Percentiles rank a stretch among this genome's conserved stretches.
Evolutionary conservation across 23 red algal genomes (phyloP).

Genomic region (Cyanidium caldarium): DNA sequence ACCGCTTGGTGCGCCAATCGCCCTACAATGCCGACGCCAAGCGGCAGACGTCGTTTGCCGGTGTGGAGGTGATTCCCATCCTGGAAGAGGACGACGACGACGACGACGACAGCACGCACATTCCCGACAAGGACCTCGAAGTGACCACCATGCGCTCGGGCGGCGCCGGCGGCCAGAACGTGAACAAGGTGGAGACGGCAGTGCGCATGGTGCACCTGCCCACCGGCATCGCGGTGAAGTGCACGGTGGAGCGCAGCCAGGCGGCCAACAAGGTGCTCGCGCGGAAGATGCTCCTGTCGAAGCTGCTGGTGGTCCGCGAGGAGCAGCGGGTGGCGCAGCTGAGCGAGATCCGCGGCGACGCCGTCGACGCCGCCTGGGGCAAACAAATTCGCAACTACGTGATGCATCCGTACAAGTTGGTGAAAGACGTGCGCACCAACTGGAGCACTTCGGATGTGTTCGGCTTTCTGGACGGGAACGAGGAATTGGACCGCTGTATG

Average conservation of each 20-base stretch:
- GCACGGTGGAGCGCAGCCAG: slow-evolving; percentile 69
- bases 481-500: slow-evolving; percentile 2
- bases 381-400: slow-evolving; percentile 96
- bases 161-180: slow-evolving; percentile 76
- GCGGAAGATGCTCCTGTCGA: slow-evolving; percentile 51
- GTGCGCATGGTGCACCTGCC: slow-evolving; percentile 88
- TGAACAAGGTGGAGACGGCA: slow-evolving; percentile 99
- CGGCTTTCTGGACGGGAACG: slow-evolving; percentile 52
- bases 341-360: slow-evolving; percentile 70
- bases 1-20: slow-evolving; percentile 77
- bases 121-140: slow-evolving; percentile 55
- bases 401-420: slow-evolving; percentile 89
- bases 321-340: slow-evolving; percentile 67
- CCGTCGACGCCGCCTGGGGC: slow-evolving; percentile 79
- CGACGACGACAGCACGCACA: slow-evolving; percentile 10
- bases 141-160: slow-evolving; percentile 76
- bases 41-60: slow-evolving; percentile 94
- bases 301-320: slow-evolving; percentile 55
- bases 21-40: slow-evolving; percentile 89
- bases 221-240: slow-evolving; percentile 82
- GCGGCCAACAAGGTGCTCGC: slow-evolving; percentile 42
- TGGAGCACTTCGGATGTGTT: slow-evolving; percentile 27
- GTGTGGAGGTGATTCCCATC: slow-evolving; percentile 75
- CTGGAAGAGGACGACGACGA: slow-evolving; percentile 27
- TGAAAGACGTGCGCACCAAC: slow-evolving; percentile 82